Evolutionary conservation across 176 grass and related monocot genomes (phyloP), one percentile per base, ranked within the genome.

Genomic region (Lolium multiflorum): DNA sequence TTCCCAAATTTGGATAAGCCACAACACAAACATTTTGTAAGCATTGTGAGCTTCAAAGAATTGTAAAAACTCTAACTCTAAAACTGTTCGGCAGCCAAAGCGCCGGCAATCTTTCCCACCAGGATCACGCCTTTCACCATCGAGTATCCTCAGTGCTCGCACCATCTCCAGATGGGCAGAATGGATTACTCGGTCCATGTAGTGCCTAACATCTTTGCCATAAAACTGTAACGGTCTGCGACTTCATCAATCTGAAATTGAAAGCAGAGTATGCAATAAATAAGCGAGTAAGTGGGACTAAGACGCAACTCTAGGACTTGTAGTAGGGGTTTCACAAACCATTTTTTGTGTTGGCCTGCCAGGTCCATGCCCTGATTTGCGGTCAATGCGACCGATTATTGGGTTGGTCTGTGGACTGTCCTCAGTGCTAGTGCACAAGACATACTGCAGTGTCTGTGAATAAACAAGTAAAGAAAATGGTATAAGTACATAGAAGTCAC

Each of bases 261-360:
- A 71, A 61, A 6, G 2, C 13, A 80, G 11, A 10, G 9, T 15
- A 75, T 70, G 65, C 6, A 2, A 87, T 44, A 86, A 84, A 44
- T 67, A 82, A 74, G 38, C 28, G 47, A 88, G 54, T 35, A 58
- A 72, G 46, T 75, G 47, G 14, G 8, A 75, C 72, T 18, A 52
- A 60, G 67, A 81, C 56, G 5, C 22, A 70, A 83, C 39, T 80
- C 9, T 2, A 47, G 48, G 15, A 83, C 43, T 51, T 4, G 37
- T 18, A 21, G 22, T 57, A 82, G 37, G 3, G 14, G 15, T 50
- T 69, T 49, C 48, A 86, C 67, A 77, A 57, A 98, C 96, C 96
- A 89, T 5, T 85, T 98, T 98, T 70, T 98, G 79, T n/a, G 93
- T 95, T 62, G 96, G 96, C 31, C 93, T 92, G 75, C 93, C 96